Percentiles rank a stretch among this genome's conserved stretches.
Evolutionary conservation across 768 basidiomycete genomes (phyloP).

Genomic region (Mycena rosella): DNA sequence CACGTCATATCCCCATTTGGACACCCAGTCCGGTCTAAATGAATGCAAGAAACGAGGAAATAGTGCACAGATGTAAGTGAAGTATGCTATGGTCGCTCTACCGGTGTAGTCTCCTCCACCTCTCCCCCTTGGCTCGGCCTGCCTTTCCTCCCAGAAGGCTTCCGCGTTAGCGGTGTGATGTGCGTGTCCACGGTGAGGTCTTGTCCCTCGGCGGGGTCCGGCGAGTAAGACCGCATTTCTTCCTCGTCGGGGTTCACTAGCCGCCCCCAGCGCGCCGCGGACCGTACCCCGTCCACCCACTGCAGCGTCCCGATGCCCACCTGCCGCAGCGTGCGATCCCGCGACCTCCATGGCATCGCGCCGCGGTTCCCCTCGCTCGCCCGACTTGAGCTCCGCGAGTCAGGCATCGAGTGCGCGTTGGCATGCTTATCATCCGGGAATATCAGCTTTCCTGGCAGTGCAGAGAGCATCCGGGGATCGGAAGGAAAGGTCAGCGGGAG

Average conservation of each 20-base stretch:
- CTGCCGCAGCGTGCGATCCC: conserved; percentile 71
- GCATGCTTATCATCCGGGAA: conserved; percentile 49
- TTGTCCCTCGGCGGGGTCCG: conserved; percentile 47
- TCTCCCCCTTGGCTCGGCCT: conserved; percentile 60
- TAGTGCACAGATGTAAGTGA: conserved; percentile 26
- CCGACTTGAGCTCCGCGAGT: conserved; percentile 55
- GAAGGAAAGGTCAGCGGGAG: conserved; percentile 88
- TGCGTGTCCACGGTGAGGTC: conserved; percentile 55
- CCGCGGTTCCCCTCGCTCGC: conserved; percentile 51
- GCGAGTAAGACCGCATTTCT: conserved; percentile 49
- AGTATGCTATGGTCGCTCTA: conserved; percentile 42
- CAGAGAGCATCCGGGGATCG: conserved; percentile 82
- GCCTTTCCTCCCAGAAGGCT: conserved; percentile 72
- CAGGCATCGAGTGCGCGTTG: conserved; percentile 41
- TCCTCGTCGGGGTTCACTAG: conserved; percentile 55
- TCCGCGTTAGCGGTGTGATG: conserved; percentile 75
- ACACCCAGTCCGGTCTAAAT: conserved; percentile 4
- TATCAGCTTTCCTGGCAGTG: conserved; percentile 66
- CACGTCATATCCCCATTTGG: background rate
- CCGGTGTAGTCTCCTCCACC: conserved; percentile 54
- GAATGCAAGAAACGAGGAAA: conserved; percentile 25
- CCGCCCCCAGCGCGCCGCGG: conserved; percentile 72
- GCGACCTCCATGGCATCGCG: conserved; percentile 69
- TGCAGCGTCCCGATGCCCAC: conserved; percentile 70
- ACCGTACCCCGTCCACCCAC: conserved; percentile 77